Base-by-base conservation (phyloP, 139 green algal species). In the Volvox reticuliferus region DNA sequence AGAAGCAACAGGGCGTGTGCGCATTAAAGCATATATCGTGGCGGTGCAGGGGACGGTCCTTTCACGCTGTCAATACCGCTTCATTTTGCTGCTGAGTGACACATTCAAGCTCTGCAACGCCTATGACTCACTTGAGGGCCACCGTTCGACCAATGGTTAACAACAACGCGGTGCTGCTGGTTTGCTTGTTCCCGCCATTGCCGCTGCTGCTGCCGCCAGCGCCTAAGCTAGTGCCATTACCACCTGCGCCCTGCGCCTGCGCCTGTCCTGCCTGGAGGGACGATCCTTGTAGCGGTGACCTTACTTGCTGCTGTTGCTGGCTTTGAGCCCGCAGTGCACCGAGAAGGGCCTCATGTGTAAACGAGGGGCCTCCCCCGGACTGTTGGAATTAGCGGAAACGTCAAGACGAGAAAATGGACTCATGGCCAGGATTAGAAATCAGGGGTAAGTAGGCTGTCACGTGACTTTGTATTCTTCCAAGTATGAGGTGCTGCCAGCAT, bases 71-170 rank as follows among this genome's bases (percentile, higher is more conserved):
- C 44, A 55, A 9, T 55, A 55, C 44, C 9, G 44, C n/a, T n/a
- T n/a, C 44, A 55, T 55, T 55, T 55, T 55, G 44, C 9, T 55
- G 44, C 44, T 55, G 5, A 55, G 44, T 55, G 44, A 55, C 5
- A 55, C 9, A 55, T 55, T 55, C 5, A 55, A 55, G 44, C 44
- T 55, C 44, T 55, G 5, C 44, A 55, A 55, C 44, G 44, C 44
- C 44, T 55, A 9, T 32, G 44, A 78, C 82, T 88, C 82, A 88
- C 82, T 88, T 88, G 63, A 79, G 33, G n/a, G 33, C 65, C 33
- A 88, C 65, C 0, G 82, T 88, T 19, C 65, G 20, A 24, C 65
- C 65, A 17, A 88, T 75, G 33, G 20, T 30, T 36, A 79, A 24
- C 0, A 88, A 67, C 65, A 88, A 18, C 33, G 63, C 32, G 1